phyloP scores from a whole-genome alignment of 2,329 filamentous ascomycete species.

The Colletotrichum sp. region DNA sequence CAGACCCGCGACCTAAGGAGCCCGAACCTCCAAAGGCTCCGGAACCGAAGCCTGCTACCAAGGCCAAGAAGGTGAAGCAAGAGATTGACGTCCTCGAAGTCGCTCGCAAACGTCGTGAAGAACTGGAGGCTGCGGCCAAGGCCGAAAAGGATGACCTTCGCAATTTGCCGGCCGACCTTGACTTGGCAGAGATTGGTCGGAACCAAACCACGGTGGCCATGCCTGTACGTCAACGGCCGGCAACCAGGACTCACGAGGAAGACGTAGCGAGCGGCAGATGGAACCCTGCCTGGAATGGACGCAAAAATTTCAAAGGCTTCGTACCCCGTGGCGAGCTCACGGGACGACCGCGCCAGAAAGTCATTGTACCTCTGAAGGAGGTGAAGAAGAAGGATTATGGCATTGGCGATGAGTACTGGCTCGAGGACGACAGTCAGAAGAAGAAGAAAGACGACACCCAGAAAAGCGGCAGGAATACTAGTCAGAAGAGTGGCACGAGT shows the following conservation, averaged over 20 bases:
- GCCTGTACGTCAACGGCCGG: constrained; percentile 55
- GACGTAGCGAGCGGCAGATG: constrained; percentile 67
- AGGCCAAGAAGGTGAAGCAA: constrained; percentile 55
- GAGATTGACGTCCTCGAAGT: constrained; percentile 74
- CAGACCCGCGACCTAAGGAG: constrained; percentile 36
- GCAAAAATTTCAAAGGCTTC: constrained; percentile 96
- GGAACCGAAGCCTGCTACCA: constrained; percentile 30
- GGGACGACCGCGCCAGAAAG: constrained; percentile 46
- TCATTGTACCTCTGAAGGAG: constrained; percentile 76
- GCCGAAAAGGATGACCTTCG: constrained; percentile 60
- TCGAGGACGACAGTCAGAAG: constrained; percentile 54
- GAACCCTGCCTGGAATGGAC: constrained; percentile 90
- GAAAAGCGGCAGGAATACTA: constrained; percentile 23
- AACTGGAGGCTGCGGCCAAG: constrained; percentile 68
- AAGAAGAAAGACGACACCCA: constrained; percentile 31
- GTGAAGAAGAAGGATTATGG: constrained; percentile 75
- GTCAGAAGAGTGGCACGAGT: constrained; percentile 24
- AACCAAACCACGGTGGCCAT: constrained; percentile 81
- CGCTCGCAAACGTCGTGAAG: constrained; percentile 63
- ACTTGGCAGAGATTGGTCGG: constrained; percentile 74
- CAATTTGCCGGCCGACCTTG: constrained; percentile 65
- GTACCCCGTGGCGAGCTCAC: constrained; percentile 57
- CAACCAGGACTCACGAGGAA: constrained; percentile 49
- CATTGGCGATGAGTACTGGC: constrained; percentile 79
- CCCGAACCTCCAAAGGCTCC: constrained; percentile 30